Percentiles rank a stretch among this genome's conserved stretches.
Evolutionary conservation across 306 rosid species (phyloP).

Genomic region (Pyrus communis): DNA sequence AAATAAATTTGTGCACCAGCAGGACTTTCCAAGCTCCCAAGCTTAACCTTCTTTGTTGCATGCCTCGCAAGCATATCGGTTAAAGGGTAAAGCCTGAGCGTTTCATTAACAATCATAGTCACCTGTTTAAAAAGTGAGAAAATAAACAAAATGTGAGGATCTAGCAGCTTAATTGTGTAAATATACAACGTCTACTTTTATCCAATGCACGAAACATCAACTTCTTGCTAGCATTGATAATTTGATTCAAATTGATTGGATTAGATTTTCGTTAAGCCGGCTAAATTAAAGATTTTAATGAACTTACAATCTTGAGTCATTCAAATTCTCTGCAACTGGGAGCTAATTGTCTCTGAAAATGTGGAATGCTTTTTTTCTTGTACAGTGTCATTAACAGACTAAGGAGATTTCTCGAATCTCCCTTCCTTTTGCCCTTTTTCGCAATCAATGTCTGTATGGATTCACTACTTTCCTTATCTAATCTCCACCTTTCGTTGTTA

Average conservation of each 20-base stretch:
- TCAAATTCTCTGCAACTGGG: slow-evolving; percentile 27
- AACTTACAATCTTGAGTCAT: slow-evolving; percentile 54
- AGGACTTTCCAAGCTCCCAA: slow-evolving; percentile 47
- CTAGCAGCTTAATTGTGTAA: background rate
- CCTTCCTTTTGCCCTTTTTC: slow-evolving; percentile 11
- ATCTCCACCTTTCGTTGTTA: slow-evolving; percentile 61
- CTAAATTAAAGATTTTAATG: background rate
- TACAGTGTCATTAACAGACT: slow-evolving; percentile 40
- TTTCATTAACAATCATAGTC: slow-evolving; percentile 59
- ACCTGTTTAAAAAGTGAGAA: slow-evolving; percentile 26
- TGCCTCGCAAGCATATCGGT: slow-evolving; percentile 40
- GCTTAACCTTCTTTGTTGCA: slow-evolving; percentile 32
- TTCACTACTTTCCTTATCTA: slow-evolving; percentile 54
- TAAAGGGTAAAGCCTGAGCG: slow-evolving; percentile 62
- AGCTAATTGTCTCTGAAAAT: slow-evolving; percentile 8
- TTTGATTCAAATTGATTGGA: too few relatives aligned
- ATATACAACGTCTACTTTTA: too few relatives aligned
- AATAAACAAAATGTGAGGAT: background rate
- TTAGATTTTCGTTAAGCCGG: too few relatives aligned
- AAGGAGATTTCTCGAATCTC: slow-evolving; percentile 39
- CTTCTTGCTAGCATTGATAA: too few relatives aligned
- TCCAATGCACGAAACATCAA: too few relatives aligned
- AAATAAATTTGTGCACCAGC: slow-evolving; percentile 42
- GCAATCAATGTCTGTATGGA: slow-evolving; percentile 42
- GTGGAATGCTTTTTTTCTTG: slow-evolving; percentile 49